phyloP scores from a whole-genome alignment of 2,329 filamentous ascomycete species.

The Dactylellina haptotyla region DNA sequence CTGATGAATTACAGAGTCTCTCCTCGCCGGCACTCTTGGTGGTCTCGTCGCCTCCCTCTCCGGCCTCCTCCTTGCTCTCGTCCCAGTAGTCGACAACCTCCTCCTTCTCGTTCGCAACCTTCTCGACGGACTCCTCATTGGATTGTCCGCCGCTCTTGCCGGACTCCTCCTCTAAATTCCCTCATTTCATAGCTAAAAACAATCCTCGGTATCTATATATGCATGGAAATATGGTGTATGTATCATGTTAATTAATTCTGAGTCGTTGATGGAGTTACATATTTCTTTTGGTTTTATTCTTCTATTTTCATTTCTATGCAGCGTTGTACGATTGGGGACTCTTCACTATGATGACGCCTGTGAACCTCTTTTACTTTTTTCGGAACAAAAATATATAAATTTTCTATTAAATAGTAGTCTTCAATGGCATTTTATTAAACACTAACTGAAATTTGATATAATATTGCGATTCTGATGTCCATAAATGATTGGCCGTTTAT shows the following conservation, averaged over 20 bases:
- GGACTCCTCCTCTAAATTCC: conserved; percentile 31
- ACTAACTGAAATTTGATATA: no score
- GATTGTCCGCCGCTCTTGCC: conserved; percentile 18
- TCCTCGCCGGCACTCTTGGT: conserved; percentile 32
- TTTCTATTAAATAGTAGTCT: no score
- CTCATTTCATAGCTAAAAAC: no score
- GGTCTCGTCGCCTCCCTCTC: conserved; percentile 33
- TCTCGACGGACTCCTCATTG: conserved; percentile 23
- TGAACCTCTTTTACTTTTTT: no score
- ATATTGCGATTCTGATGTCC: no score
- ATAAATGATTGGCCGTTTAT: no score
- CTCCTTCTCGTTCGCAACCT: conserved; percentile 11
- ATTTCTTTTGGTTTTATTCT: not conserved
- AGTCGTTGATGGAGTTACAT: not conserved
- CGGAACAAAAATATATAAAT: no score
- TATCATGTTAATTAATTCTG: not conserved
- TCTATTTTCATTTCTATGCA: not conserved
- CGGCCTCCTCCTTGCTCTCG: conserved; percentile 25
- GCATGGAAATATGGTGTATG: conserved; percentile 10
- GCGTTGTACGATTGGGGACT: not conserved
- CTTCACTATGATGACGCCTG: no score
- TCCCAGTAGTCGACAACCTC: conserved; percentile 32
- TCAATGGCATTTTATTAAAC: no score
- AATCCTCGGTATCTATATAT: conserved; percentile 13
- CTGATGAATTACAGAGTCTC: not conserved